Base-by-base conservation (phyloP, 768 basidiomycete genomes). In the Tulasnella calospora region DNA sequence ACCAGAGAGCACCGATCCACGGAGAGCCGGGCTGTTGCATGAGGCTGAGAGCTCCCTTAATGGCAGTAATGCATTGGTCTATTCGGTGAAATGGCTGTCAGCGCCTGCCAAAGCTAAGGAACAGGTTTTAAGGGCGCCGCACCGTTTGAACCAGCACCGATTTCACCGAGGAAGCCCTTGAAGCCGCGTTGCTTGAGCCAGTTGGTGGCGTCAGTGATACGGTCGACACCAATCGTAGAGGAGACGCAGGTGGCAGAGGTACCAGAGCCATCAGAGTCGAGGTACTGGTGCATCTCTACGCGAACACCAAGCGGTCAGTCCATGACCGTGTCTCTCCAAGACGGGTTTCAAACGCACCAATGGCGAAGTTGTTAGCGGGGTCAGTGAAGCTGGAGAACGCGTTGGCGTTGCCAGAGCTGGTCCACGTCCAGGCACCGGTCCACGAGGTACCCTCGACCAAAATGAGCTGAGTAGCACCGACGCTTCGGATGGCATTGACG, bases 211-310 rank as follows among this genome's bases (percentile, higher is more conserved):
- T 82, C 87, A 36, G 86, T 84, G 55, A 91, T 83, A 80, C 90
- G 89, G 80, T 89, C 87, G 23, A 86, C 87, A 77, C 90, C 90
- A 81, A 91, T 90, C 35, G 89, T 90, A 21, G 87, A 84, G 23
- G 88, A 89, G 47, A 91, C 90, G 82, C 90, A 91, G 36, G 83
- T 86, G 2, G 82, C 81, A 67, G 83, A 86, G 15, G 90, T 90
- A 33, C 82, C 82, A 38, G 89, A 90, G 79, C 89, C 87, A 81
- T 91, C 90, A 47, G 87, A 87, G 83, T 91, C 90, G 81, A 92
- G 89, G 85, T 92, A 92, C 83, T 91, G 89, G 83, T 92, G 90
- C 89, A 91, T 90, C 82, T 92, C 89, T 88, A 81, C 44, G 44
- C 44, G 44, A 44, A 44, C 44, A 19, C 17, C 44, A 44, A 44